phyloP scores from a whole-genome alignment of 139 green algal species.

The Yamagishiella unicocca region DNA sequence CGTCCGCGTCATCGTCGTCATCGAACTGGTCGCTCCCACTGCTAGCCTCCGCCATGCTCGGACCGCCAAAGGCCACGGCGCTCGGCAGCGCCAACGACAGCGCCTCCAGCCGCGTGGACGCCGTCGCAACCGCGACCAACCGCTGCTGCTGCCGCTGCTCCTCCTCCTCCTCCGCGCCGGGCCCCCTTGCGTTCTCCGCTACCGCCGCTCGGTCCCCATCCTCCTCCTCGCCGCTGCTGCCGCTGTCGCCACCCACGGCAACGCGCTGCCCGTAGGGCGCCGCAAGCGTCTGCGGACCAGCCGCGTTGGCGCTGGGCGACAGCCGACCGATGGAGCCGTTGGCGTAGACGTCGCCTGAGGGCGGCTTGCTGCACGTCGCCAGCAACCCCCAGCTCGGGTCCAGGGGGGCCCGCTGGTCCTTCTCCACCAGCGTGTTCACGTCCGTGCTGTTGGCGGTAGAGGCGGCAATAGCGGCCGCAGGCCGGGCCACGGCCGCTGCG shows the following conservation, averaged over 20 bases:
- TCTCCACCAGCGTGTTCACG: neutral
- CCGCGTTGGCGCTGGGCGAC: neutral
- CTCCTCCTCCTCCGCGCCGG: neutral
- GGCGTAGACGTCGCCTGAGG: slow-evolving; percentile 18
- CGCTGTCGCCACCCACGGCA: neutral
- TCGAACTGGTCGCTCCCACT: neutral
- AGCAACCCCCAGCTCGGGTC: slow-evolving; percentile 10
- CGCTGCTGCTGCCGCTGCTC: neutral
- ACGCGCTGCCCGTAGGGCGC: neutral
- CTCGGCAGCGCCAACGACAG: slow-evolving; percentile 11
- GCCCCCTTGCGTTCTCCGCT: neutral
- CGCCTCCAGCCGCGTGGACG: neutral
- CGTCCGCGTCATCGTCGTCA: slow-evolving; percentile 9
- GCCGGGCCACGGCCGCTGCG: neutral
- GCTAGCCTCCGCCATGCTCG: neutral
- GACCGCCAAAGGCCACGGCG: neutral
- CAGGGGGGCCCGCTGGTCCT: slow-evolving; percentile 31
- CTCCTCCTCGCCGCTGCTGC: neutral
- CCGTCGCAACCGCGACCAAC: neutral
- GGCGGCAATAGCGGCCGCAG: neutral
- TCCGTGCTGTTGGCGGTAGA: slow-evolving; percentile 20
- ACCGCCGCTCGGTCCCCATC: neutral
- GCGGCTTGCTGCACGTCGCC: slow-evolving; percentile 20
- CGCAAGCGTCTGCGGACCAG: neutral
- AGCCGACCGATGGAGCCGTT: neutral